phyloP scores from a whole-genome alignment of 2,329 filamentous ascomycete genomes.

The Dendrostoma leiphaemia region DNA sequence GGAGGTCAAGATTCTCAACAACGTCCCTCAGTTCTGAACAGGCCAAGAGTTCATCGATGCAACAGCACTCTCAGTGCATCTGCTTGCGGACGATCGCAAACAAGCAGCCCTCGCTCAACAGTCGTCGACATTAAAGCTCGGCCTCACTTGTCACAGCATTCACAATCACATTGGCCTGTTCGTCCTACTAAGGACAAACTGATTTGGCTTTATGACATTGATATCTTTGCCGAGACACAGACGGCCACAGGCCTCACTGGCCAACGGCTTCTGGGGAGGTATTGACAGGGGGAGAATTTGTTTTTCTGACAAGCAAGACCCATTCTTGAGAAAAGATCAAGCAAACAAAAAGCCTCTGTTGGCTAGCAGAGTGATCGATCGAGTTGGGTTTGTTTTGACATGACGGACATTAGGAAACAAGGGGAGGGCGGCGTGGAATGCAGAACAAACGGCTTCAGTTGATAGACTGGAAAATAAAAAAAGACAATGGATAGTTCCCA shows the following conservation, averaged over 20 bases:
- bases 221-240: not conserved
- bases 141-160: not conserved
- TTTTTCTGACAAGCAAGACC: not conserved
- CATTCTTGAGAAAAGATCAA: not conserved
- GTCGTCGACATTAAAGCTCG: not conserved
- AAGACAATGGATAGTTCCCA: too few relatives aligned
- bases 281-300: not conserved
- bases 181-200: not conserved
- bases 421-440: too few relatives aligned
- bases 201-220: not conserved
- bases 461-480: too few relatives aligned
- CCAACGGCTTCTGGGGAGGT: not conserved
- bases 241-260: not conserved
- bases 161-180: too few relatives aligned
- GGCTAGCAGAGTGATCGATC: not conserved
- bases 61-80: not conserved
- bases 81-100: not conserved
- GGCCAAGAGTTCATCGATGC: not conserved
- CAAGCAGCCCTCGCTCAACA: not conserved
- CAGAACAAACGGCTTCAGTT: too few relatives aligned
- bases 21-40: constrained; percentile 74
- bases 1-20: constrained; percentile 84
- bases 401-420: not conserved
- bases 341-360: not conserved
- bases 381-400: not conserved